Evolutionary conservation across 2,329 filamentous ascomycete genomes (phyloP), one percentile per base, ranked within the genome.

Genomic region (Madurella mycetomatis): DNA sequence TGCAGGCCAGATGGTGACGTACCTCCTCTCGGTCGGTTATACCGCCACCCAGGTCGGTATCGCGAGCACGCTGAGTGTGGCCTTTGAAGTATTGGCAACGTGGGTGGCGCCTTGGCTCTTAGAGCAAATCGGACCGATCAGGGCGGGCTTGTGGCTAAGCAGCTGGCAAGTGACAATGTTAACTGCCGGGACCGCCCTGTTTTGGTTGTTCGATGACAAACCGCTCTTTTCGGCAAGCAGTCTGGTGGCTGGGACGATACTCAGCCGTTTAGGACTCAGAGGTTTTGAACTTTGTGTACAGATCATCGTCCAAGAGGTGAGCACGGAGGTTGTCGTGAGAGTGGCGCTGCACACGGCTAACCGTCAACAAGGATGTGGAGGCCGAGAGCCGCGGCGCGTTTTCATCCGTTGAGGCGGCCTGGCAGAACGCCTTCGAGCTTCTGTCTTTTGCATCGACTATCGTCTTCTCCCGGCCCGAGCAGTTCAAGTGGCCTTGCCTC

Each of bases 371-470:
- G 81, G 77, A 79, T 51, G 76, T 85, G 17, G 73, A 79, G 41
- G 70, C 73, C 15, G 50, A 52, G 9, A 16, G 17, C 5, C 18
- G 44, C 4, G 51, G 85, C 1, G 72, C 76, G 0, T 91, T 91
- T 61, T 89, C 86, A 0, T 73, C 85, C 0, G 78, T 82, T 8
- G 88, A 91, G 67, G 79, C 83, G 9, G 78, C 83, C 0, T 76
- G 84, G 41, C 87, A 91, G 65, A 90, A 84, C 56, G 61, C 80
- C 1, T 90, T 89, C 56, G 87, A 90, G 67, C 75, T 90, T 44
- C 68, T 83, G 1, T 84, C 86, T 0, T 90, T 82, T 64, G 76
- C 76, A 0, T 77, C 78, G 1, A 90, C 87, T 0, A 83, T 89
- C 56, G 64, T 84, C 2, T 89, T 85, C 57, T 75, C 80, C 1